phyloP scores from a whole-genome alignment of 2,329 filamentous ascomycete genomes.

The Colletotrichum lindemuthianum region DNA sequence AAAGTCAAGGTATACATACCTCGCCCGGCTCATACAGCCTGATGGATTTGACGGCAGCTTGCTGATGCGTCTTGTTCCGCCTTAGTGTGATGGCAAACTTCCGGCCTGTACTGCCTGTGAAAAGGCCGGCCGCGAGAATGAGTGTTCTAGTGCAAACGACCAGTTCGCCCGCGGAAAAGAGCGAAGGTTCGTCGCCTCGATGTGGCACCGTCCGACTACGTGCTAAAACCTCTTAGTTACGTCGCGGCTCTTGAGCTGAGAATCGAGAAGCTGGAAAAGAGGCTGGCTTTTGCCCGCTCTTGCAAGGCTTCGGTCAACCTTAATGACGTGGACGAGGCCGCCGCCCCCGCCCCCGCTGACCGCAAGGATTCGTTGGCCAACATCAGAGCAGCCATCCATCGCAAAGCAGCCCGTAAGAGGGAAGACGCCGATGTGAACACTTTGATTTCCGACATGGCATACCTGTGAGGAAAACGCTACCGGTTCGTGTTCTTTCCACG shows the following conservation, averaged over 20 bases:
- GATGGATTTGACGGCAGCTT: neutral
- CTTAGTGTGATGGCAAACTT: constrained; percentile 89
- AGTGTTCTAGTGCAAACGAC: constrained; percentile 94
- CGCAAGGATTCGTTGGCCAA: constrained; percentile 71
- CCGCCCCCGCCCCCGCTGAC: constrained; percentile 42
- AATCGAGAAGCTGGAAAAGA: constrained; percentile 86
- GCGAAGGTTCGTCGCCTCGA: constrained; percentile 68
- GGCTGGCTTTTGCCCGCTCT: constrained; percentile 74
- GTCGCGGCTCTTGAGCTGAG: constrained; percentile 93
- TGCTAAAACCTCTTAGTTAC: constrained; percentile 65
- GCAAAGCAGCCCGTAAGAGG: constrained; percentile 70
- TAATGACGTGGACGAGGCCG: constrained; percentile 64
- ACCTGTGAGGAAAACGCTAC: constrained; percentile 67
- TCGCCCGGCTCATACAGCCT: neutral
- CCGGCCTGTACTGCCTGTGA: constrained; percentile 96
- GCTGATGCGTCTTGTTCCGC: constrained; percentile 21
- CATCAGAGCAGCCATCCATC: constrained; percentile 71
- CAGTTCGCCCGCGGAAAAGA: constrained; percentile 97
- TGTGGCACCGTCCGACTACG: neutral
- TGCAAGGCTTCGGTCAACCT: constrained; percentile 77
- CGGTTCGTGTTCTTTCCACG: neutral
- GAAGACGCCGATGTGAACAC: constrained; percentile 92
- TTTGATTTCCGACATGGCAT: constrained; percentile 92
- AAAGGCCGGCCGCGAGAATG: constrained; percentile 83
- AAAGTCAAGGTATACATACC: constrained; percentile 80